Base-by-base conservation (phyloP, 768 basidiomycete genomes). In the Russula brevipes region DNA sequence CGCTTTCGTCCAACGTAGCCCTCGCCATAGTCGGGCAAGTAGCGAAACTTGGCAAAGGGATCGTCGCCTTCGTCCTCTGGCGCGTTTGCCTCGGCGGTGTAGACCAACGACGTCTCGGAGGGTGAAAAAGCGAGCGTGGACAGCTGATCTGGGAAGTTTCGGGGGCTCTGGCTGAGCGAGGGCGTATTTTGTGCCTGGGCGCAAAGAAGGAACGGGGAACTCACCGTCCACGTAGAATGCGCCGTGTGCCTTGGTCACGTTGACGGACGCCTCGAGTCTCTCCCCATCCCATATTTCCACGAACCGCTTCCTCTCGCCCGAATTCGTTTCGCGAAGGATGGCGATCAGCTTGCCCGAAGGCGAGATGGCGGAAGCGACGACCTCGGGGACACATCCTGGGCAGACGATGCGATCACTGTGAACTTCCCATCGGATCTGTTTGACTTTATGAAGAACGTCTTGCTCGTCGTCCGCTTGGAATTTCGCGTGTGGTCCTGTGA, bases 231-330 rank as follows among this genome's bases (percentile, higher is more conserved):
- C 57, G 47, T 70, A 73, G 46, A 69, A 74, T 2, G 63, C 67
- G 3, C 69, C 70, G 50, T 73, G 70, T 5, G 58, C 33, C 42
- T 70, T 67, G 1, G 69, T 66, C 4, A 73, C 70, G 0, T 66
- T 50, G 24, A 59, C 45, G 9, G 67, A 59, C 4, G 39, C 57
- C 10, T 62, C 57, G 44, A 66, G 30, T 24, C 60, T 46, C 4
- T 74, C 73, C 0, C 68, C 68, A 2, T 66, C 60, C 67, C 71
- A 73, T 31, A 74, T 50, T 68, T 75, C 74, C 19, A 75, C 64
- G 52, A 67, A 69, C 14, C 72, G 64, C 39, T 69, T 70, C 60
- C 70, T 70, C 36, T 65, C 54, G 2, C 31, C 38, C 9, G 45
- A 39, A 17, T 52, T 64, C 0, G 61, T 67, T 17, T 69, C 70